phyloP scores from a whole-genome alignment of 768 basidiomycete genomes.

The Kwoniella sp. region DNA sequence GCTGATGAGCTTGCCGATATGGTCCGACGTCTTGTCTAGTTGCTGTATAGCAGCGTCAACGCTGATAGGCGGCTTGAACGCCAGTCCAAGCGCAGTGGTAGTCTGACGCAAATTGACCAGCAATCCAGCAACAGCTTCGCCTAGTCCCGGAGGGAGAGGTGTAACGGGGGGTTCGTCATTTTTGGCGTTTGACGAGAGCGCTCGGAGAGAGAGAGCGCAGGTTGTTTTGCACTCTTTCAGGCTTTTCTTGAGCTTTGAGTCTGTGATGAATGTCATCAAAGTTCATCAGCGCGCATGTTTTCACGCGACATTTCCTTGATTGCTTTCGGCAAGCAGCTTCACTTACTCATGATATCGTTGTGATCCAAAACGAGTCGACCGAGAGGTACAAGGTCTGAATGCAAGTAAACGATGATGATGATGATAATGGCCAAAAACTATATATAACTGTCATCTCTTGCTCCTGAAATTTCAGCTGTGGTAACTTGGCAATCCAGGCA shows the following conservation, averaged over 20 bases:
- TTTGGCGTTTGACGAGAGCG: constrained; percentile 15
- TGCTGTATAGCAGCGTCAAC: constrained; percentile 34
- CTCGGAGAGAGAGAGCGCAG: constrained; percentile 9
- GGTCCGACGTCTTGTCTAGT: constrained; percentile 35
- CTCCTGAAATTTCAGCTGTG: constrained; percentile 1
- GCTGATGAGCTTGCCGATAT: constrained; percentile 24
- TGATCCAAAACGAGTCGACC: too few species aligned
- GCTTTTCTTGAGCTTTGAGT: constrained; percentile 15
- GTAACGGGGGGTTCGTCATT: constrained; percentile 7
- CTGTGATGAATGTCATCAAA: not conserved
- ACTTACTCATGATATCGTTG: too few species aligned
- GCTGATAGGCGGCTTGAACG: constrained; percentile 48
- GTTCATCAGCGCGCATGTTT: too few species aligned
- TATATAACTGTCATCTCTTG: too few species aligned
- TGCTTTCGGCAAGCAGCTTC: too few species aligned
- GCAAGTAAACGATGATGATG: too few species aligned
- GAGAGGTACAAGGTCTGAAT: too few species aligned
- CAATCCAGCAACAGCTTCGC: constrained; percentile 23
- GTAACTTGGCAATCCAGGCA: too few species aligned
- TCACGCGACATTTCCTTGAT: too few species aligned
- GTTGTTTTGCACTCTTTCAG: constrained; percentile 11
- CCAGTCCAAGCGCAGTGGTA: constrained; percentile 36
- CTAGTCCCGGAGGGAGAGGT: constrained; percentile 18
- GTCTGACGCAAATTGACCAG: constrained; percentile 30
- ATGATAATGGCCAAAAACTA: too few species aligned